phyloP scores from a whole-genome alignment of 2,329 filamentous ascomycete genomes.

The Colletotrichum sojae region DNA sequence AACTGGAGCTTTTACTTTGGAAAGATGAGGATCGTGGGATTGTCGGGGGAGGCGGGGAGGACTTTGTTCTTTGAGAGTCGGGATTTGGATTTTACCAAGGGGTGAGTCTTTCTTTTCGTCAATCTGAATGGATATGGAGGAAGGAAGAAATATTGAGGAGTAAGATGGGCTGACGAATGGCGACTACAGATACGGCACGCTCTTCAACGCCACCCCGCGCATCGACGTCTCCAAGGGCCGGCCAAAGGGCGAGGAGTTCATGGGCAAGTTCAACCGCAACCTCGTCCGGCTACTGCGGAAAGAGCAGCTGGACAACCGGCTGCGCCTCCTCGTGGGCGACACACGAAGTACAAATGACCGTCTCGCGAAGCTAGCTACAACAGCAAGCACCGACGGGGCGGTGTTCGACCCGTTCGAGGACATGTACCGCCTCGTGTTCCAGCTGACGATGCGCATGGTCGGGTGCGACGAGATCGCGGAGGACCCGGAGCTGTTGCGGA shows the following conservation, averaged over 20 bases:
- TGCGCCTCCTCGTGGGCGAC: constrained; percentile 61
- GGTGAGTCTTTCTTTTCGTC: constrained; percentile 47
- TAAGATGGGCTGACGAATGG: neutral
- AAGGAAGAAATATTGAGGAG: neutral
- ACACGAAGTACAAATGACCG: constrained; percentile 53
- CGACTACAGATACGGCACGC: constrained; percentile 45
- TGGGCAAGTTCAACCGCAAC: constrained; percentile 45
- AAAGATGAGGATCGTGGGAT: constrained; percentile 57
- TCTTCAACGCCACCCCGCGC: constrained; percentile 50
- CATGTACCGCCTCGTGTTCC: constrained; percentile 67
- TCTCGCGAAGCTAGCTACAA: constrained; percentile 45
- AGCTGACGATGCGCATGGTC: constrained; percentile 70
- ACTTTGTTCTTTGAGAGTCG: constrained; percentile 61
- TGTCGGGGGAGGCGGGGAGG: constrained; percentile 59
- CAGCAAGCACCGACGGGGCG: constrained; percentile 32
- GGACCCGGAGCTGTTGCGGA: constrained; percentile 56
- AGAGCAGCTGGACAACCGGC: constrained; percentile 53
- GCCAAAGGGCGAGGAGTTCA: constrained; percentile 41
- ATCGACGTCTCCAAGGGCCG: constrained; percentile 36
- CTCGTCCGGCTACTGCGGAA: constrained; percentile 54
- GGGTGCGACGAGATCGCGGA: constrained; percentile 68
- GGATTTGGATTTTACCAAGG: constrained; percentile 59
- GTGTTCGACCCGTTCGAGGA: constrained; percentile 65
- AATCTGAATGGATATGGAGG: neutral
- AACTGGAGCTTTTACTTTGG: constrained; percentile 66